phyloP scores from a whole-genome alignment of 2,329 filamentous ascomycete species.

The Trichoderma semiorbis region DNA sequence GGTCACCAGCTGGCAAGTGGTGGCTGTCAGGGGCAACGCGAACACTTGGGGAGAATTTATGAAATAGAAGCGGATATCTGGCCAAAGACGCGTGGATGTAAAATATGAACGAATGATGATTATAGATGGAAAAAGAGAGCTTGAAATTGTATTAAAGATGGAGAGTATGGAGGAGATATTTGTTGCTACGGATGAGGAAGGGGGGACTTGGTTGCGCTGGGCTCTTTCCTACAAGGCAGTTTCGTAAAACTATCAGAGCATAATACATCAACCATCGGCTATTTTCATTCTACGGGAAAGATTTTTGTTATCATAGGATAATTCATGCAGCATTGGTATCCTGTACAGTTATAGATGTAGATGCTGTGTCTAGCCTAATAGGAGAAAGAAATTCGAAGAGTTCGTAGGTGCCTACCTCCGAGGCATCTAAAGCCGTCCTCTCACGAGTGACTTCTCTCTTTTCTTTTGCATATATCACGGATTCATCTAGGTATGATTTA shows the following conservation, averaged over 20 bases:
- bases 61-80: not conserved
- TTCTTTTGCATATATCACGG: too few relatives aligned
- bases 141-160: not conserved
- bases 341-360: not conserved
- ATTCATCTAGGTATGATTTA: not conserved
- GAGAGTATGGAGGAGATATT: not conserved
- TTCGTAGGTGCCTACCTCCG: not conserved
- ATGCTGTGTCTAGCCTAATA: not conserved
- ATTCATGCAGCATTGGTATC: not conserved
- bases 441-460: not conserved
- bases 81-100: not conserved
- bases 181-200: not conserved
- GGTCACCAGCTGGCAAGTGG: not conserved
- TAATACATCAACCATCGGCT: not conserved
- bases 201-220: not conserved
- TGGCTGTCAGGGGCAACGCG: not conserved
- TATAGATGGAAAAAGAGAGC: not conserved
- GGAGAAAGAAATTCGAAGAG: not conserved
- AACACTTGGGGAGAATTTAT: not conserved
- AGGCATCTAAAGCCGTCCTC: not conserved
- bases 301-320: not conserved
- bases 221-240: not conserved
- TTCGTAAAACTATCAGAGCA: not conserved
- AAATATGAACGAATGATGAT: not conserved
- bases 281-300: not conserved